Evolutionary conservation across 371 early-diverging fungal genomes (phyloP), one percentile per base, ranked within the genome.

Genomic region (Zychaea mexicana): DNA sequence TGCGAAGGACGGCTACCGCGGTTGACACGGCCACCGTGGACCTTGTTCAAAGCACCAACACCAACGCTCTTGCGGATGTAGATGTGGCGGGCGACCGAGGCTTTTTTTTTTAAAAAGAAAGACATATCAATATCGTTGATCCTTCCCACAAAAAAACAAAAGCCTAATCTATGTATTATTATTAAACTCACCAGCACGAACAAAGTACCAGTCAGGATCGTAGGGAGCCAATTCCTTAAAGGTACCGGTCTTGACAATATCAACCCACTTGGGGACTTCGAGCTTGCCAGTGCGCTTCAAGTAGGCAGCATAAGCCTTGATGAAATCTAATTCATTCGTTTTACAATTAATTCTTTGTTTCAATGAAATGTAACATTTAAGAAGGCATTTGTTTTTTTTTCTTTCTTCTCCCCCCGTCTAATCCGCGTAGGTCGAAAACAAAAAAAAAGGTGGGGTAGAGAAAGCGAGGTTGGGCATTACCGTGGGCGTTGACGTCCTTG

Each of bases 181-280:
- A 39, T 24, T 33, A 60, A 5, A 70, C 82, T 67, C 84, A 92
- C 93, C 95, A 67, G 96, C 96, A 76, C 98, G 96, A 69, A 96
- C 82, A 87, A 94, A 99, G 93, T 89, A 99, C 98, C 98, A 99
- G 89, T 99, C 98, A 65, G 94, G 93, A 76, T 99, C 97, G 83
- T 94, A 92, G 53, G 98, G 98, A 76, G 94, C 94, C 66, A 95
- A 87, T 86, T 97, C 97, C 91, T 96, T 97, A 93, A 82, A 87
- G 73, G 94, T 86, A 70, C 90, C 96, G 71, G 98, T 97, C 92
- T 99, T 99, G 86, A 95, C 97, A 74, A 96, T 82, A 82, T 99
- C 97, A 69, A 96, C 94, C 98, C 97, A 98, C 86, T 91, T 93
- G 81, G 98, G 99, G 72, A 99, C 92, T 75, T 94, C 94, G 80